Base-by-base conservation (phyloP, 73 alveolate species). In the Tetrahymena borealis region DNA sequence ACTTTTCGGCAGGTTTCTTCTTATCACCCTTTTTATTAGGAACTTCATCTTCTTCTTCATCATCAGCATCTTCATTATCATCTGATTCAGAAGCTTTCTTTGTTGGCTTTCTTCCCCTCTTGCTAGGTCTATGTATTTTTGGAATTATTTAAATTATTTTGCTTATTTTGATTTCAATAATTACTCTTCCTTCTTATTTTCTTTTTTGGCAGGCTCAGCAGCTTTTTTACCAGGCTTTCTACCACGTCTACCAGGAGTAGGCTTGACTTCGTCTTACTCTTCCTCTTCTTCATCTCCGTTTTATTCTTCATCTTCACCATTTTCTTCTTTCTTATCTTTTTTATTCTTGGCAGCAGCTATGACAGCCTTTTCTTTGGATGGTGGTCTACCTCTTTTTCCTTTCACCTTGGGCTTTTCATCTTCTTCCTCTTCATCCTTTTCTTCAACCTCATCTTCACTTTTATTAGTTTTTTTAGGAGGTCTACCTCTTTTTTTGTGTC, bases 21-120 rank as follows among this genome's bases (percentile, higher is more conserved):
- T 38, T 90, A 4, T 43, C 96, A 24, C 78, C 97, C 32, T 91
- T 97, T 78, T 78, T 38, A 32, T 95, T 40, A 32, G 94, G 12
- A 31, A 16, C 39, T 91, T 91, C 94, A 32, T 37, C 96, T 4
- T 91, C 95, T 38, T 94, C 96, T 43, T 78, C 97, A 90, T 94
- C 96, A 91, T 37, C 94, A 39, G 38, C 94, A 39, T 28, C 97
- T n/a, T 79, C 85, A 60, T 60, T 60, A 60, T 60, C 85, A 10
- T 60, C 85, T 20, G 85, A 60, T 60, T 60, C 85, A 15, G 85
- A 60, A 3, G 37, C 85, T 9, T 60, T 60, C 85, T 60, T 60
- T 18, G 79, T 33, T 42, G 85, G 85, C 38, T 60, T 60, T 60
- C 85, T 60, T 60, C 85, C 85, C 28, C 85, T 60, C 38, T 93